Base-by-base conservation (phyloP, 2,329 filamentous ascomycete genomes). In the Curvularia sp. region DNA sequence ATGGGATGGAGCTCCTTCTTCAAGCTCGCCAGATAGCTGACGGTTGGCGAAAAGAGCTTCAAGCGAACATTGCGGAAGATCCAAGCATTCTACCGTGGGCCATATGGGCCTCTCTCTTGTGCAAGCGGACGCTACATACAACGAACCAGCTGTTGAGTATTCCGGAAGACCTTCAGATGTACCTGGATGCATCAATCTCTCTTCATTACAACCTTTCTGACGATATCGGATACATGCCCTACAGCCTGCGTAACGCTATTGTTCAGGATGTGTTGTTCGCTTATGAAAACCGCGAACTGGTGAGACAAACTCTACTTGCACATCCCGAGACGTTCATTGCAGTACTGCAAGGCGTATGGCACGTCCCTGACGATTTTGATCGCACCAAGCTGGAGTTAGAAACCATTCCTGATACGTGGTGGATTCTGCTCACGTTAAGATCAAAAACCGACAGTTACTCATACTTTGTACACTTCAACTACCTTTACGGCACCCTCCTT, bases 41-140 rank as follows among this genome's bases (percentile, higher is more conserved):
- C 0, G 43, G 63, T 0, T 90, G 88, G 88, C 79, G 82, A 0
- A 56, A 67, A 0, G 83, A 87, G 46, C 77, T 83, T 0, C 73
- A 76, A 15, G 71, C 65, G 1, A 73, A 79, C 0, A 71, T 84
- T 18, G 67, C 73, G 0, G 73, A 79, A 1, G 72, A 70, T 0
- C 74, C 80, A 0, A 72, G 76, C 18, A 78, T 77, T 25, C 73
- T 74, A 5, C 77, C 66, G 0, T 86, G 84, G 59, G 79, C 80
- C 0, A 78, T 89, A 0, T 82, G 81, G 73, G 82, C 86, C 0
- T 82, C 87, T 0, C 59, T 90, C 0, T 74, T 89, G 0, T 89
- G 86, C 49, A 76, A 80, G 23, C 74, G 79, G 2, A 85, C 83
- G 0, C 83, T 83, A 53, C 69, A 75, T 43, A n/a, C 64, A 3